Evolutionary conservation across 2,329 filamentous ascomycete genomes (phyloP).

Genomic region (Acephala macrosclerotiorum): DNA sequence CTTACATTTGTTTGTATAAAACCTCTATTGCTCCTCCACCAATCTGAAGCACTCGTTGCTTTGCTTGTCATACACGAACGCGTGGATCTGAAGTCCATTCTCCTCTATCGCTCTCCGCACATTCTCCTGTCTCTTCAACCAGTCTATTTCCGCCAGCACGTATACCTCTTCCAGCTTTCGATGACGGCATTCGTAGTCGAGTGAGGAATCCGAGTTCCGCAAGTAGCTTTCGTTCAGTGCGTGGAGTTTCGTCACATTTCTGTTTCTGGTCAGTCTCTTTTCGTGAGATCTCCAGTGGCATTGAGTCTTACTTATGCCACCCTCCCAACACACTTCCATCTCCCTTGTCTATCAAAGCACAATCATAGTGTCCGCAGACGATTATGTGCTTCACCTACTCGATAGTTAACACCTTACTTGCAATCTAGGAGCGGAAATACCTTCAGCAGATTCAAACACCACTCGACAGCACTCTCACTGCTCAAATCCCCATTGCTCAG

Average conservation of each 20-base stretch:
- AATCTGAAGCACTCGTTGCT: constrained; percentile 61
- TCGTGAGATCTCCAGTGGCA: no score
- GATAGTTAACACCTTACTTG: constrained; percentile 10
- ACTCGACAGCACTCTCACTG: constrained; percentile 68
- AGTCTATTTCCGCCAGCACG: constrained; percentile 63
- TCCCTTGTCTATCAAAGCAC: constrained; percentile 56
- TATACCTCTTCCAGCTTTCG: constrained; percentile 68
- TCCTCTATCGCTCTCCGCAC: constrained; percentile 67
- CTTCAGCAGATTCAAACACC: constrained; percentile 66
- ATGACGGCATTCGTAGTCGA: constrained; percentile 50
- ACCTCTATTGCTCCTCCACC: constrained; percentile 46
- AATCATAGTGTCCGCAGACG: constrained; percentile 62
- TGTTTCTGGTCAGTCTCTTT: constrained; percentile 3
- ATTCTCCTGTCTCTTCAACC: constrained; percentile 62
- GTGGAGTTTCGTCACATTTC: constrained; percentile 38
- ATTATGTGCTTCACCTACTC: constrained; percentile 62
- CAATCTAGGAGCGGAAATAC: constrained; percentile 47
- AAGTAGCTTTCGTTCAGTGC: constrained; percentile 27
- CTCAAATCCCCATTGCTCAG: constrained; percentile 66
- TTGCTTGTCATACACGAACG: constrained; percentile 67
- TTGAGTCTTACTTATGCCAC: constrained; percentile 54
- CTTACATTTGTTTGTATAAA: not conserved
- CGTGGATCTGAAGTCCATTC: constrained; percentile 66
- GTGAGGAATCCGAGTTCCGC: constrained; percentile 8
- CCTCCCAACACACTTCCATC: constrained; percentile 55